Evolutionary conservation across 2,329 filamentous ascomycete species (phyloP).

Genomic region (Bertia moriformis): DNA sequence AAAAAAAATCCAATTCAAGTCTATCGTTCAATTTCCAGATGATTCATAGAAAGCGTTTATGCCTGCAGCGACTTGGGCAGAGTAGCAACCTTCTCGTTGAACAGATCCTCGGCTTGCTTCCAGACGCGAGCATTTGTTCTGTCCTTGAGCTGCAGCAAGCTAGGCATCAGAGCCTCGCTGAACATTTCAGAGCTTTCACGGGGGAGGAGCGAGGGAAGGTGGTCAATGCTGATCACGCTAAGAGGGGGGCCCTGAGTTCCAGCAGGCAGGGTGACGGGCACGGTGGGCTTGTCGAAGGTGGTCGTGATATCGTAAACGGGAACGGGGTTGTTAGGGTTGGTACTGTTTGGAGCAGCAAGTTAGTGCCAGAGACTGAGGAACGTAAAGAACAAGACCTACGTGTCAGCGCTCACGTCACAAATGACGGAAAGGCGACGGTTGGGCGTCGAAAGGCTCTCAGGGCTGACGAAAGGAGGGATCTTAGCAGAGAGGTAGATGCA

Average conservation of each 20-base stretch:
- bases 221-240: slow-evolving; percentile 76
- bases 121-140: slow-evolving; percentile 63
- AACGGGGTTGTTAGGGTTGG: slow-evolving; percentile 19
- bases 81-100: slow-evolving; percentile 64
- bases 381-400: background rate
- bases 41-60: no score
- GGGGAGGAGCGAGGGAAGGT: slow-evolving; percentile 69
- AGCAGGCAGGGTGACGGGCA: slow-evolving; percentile 51
- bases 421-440: slow-evolving; percentile 65
- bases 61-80: slow-evolving; percentile 32
- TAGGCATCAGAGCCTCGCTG: slow-evolving; percentile 63
- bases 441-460: slow-evolving; percentile 50
- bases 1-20: no score
- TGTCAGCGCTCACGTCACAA: slow-evolving; percentile 63
- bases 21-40: no score
- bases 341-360: background rate
- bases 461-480: slow-evolving; percentile 70
- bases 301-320: slow-evolving; percentile 76
- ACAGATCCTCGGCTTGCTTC: slow-evolving; percentile 71
- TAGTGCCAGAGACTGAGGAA: background rate
- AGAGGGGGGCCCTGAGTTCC: slow-evolving; percentile 38
- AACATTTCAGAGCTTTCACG: slow-evolving; percentile 80
- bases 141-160: slow-evolving; percentile 64
- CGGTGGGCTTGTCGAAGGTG: slow-evolving; percentile 77
- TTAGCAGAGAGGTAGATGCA: slow-evolving; percentile 73